Conservation (phyloP, 306 rosid species). For the Cucumis melo region DNA sequence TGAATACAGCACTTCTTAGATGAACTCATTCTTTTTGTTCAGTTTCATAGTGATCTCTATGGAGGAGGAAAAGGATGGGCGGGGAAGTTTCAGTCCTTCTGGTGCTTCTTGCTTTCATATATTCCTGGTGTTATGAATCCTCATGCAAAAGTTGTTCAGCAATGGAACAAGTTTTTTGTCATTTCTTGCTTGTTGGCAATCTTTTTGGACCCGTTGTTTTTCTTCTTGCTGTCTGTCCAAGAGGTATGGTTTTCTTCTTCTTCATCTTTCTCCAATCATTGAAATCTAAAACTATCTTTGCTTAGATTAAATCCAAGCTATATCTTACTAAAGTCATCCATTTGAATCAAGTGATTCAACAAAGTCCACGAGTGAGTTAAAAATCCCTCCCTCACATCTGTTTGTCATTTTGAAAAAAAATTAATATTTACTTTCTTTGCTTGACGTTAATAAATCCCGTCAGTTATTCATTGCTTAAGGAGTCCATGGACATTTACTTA, state of each 20-base stretch:
- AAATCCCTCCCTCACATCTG: not conserved
- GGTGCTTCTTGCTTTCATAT: constrained; percentile 32
- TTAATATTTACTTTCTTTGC: not conserved
- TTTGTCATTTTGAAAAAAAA: not conserved
- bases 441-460: not conserved
- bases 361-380: not conserved
- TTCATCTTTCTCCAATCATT: constrained; percentile 5
- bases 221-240: constrained; percentile 39
- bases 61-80: constrained; percentile 78
- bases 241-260: constrained; percentile 21
- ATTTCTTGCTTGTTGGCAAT: constrained; percentile 51
- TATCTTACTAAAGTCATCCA: not conserved
- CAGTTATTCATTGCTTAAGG: not conserved
- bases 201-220: constrained; percentile 76
- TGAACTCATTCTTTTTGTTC: not conserved
- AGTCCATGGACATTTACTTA: not conserved
- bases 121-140: constrained; percentile 80
- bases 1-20: not conserved
- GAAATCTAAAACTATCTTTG: not conserved
- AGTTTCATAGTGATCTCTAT: constrained; percentile 41
- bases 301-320: not conserved
- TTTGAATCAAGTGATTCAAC: constrained; percentile 1
- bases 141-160: constrained; percentile 56
- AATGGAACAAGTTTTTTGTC: constrained; percentile 62
- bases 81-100: constrained; percentile 32